Base-by-base conservation (phyloP, 225 moss, liverwort and hornwort species). In the Polytrichum commune region DNA sequence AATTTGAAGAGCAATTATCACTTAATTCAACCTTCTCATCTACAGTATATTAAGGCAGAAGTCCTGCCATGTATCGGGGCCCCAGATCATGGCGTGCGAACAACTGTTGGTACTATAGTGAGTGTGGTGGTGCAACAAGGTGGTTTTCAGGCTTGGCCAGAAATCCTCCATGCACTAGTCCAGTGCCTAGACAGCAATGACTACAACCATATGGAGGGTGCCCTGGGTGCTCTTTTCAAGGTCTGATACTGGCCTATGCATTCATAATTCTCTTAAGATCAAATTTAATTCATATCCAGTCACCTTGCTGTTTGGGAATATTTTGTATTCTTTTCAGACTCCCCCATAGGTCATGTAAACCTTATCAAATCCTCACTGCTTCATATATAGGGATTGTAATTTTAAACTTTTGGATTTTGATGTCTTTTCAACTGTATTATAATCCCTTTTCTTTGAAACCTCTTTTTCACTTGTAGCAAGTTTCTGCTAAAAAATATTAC, bases 191-290 rank as follows among this genome's bases (percentile, higher is more conserved):
- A 89, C 78, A 91, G 85, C 85, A 89, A 91, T 61, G 91, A 93
- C 74, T 91, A 85, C 85, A 93, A 93, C 74, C 91, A 91, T 70
- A 91, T 93, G 93, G 91, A 93, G 85, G 93, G 91, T 67, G 93
- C 93, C 18, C 76, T 91, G 77, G 89, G 89, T 75, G 91, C 91
- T 10, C 82, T 93, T 68, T 93, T 91, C 61, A 91, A 93, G 91
- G 93, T 90, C 32, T 35, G 32, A 55, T 70, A n/a, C 16, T 46
- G 46, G 46, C 46, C 16, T 46, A 16, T 13, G 46, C 16, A 46
- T 16, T 46, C 46, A 46, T 46, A 46, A 13, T 46, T 46, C 46
- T 46, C 13, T 46, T 46, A 16, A 46, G 46, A 46, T 46, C 13
- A 46, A 46, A 46, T 16, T 46, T 46, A 46, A 46, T 46, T 32